Evolutionary conservation across 352 stramenopile genomes (phyloP).

Genomic region (Aphanomyces astaci): DNA sequence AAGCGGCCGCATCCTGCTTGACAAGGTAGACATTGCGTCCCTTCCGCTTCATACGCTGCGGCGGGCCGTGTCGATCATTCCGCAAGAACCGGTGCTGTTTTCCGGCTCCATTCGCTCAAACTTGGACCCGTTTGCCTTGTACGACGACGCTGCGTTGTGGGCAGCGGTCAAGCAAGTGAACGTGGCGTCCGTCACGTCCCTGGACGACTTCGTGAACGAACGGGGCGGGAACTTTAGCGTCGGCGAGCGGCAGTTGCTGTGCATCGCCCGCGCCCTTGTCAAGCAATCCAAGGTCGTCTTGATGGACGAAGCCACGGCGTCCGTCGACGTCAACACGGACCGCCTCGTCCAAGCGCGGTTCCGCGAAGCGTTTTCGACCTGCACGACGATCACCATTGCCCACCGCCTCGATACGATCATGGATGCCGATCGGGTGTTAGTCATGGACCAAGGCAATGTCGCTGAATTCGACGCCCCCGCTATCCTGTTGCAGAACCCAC

Average conservation of each 20-base stretch:
- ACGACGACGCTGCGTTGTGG: slow-evolving; percentile 85
- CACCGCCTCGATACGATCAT: slow-evolving; percentile 90
- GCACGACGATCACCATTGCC: slow-evolving; percentile 90
- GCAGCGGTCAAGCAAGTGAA: slow-evolving; percentile 65
- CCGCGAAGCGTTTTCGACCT: slow-evolving; percentile 67
- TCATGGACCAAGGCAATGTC: slow-evolving; percentile 77
- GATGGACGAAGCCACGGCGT: slow-evolving; percentile 42
- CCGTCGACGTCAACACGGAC: slow-evolving; percentile 39
- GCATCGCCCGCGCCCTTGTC: slow-evolving; percentile 30
- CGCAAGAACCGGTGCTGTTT: slow-evolving; percentile 81
- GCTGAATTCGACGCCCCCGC: slow-evolving; percentile 84
- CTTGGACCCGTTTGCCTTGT: slow-evolving; percentile 48
- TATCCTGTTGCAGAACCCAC: slow-evolving; percentile 52
- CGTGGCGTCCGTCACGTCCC: slow-evolving; percentile 44
- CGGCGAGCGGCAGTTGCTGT: no score
- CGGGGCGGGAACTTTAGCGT: slow-evolving; percentile 21
- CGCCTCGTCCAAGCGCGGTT: slow-evolving; percentile 49
- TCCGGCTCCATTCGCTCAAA: slow-evolving; percentile 70
- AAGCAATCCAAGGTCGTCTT: slow-evolving; percentile 30
- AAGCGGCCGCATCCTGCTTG: slow-evolving; percentile 56
- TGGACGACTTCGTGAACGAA: slow-evolving; percentile 67
- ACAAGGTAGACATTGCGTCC: slow-evolving; percentile 55
- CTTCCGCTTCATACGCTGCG: slow-evolving; percentile 55
- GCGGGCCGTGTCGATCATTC: slow-evolving; percentile 67
- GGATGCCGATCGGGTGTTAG: slow-evolving; percentile 78